Percentiles rank a stretch among this genome's conserved stretches.
phyloP scores from a whole-genome alignment of 1,284 basidiomycete genomes.

The Quambalaria eucalypti region DNA sequence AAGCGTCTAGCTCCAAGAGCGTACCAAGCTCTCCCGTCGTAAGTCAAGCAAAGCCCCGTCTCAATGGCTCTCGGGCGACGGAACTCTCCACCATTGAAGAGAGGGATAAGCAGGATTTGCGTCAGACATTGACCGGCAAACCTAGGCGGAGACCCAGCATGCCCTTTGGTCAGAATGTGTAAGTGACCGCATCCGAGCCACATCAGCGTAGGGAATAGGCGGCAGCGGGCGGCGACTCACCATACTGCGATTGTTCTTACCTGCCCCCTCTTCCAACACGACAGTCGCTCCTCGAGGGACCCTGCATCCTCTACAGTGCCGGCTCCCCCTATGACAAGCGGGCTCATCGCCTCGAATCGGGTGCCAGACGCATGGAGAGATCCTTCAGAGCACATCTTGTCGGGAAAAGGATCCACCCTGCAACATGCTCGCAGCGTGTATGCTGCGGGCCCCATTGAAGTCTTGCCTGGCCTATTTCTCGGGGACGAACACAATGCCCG shows the following conservation, averaged over 20 bases:
- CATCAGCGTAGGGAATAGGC: too few species aligned
- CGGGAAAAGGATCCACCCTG: slow-evolving; percentile 34
- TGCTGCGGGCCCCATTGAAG: slow-evolving; percentile 71
- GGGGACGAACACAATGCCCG: slow-evolving; percentile 87
- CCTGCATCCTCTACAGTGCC: background rate
- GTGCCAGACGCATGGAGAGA: slow-evolving; percentile 32
- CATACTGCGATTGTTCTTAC: background rate
- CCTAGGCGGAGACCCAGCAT: slow-evolving; percentile 32
- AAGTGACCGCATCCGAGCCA: too few species aligned
- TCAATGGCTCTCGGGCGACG: too few species aligned
- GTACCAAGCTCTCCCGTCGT: background rate
- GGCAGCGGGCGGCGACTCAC: background rate
- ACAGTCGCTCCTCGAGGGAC: background rate
- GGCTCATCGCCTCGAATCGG: background rate
- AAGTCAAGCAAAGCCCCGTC: background rate
- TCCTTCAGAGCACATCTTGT: slow-evolving; percentile 38
- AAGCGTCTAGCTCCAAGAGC: background rate
- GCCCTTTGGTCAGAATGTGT: slow-evolving; percentile 26
- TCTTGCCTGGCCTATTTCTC: slow-evolving; percentile 81
- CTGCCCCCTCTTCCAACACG: too few species aligned
- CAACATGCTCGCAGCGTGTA: slow-evolving; percentile 53
- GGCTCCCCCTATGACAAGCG: background rate
- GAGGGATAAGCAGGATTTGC: slow-evolving; percentile 24
- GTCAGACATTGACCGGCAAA: slow-evolving; percentile 37
- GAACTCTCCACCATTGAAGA: slow-evolving; percentile 2